Percentiles rank a stretch among this genome's conserved stretches.
Evolutionary conservation across 2,329 filamentous ascomycete genomes (phyloP).

Genomic region (Sarocladium strictum): DNA sequence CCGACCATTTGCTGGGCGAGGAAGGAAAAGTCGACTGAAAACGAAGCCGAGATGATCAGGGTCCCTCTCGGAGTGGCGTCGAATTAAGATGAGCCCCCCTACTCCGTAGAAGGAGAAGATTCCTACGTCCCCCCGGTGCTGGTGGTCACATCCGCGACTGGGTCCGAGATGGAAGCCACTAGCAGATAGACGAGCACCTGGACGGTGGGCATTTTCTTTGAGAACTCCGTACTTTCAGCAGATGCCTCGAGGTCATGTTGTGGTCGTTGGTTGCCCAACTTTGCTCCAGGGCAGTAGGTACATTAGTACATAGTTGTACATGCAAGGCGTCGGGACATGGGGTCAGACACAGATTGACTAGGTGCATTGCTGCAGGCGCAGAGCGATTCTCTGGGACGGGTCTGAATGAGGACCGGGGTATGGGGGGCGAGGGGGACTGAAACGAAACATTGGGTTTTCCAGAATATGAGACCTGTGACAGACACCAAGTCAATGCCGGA

Average conservation of each 20-base stretch:
- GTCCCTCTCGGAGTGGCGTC: conserved; percentile 6
- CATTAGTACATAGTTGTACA: too few relatives aligned
- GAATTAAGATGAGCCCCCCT: conserved; percentile 4
- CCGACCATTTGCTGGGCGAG: not conserved
- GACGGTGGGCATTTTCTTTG: too few relatives aligned
- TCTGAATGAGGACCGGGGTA: not conserved
- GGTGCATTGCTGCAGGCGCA: not conserved
- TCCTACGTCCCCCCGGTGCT: not conserved
- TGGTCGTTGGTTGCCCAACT: too few relatives aligned
- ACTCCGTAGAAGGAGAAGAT: too few relatives aligned
- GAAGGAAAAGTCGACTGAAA: not conserved
- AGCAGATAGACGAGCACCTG: not conserved
- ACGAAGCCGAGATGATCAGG: not conserved
- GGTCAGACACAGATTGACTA: not conserved
- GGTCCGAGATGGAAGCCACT: not conserved
- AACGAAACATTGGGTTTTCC: not conserved
- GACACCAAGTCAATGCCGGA: too few relatives aligned
- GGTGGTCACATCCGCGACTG: not conserved
- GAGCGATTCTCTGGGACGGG: not conserved
- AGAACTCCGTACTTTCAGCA: too few relatives aligned
- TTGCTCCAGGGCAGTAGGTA: too few relatives aligned
- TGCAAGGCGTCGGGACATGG: not conserved
- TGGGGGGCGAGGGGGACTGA: not conserved
- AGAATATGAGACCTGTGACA: not conserved
- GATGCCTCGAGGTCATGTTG: too few relatives aligned